Base-by-base conservation (phyloP, 2,329 filamentous ascomycete species). In the Karstenula rhodostoma region DNA sequence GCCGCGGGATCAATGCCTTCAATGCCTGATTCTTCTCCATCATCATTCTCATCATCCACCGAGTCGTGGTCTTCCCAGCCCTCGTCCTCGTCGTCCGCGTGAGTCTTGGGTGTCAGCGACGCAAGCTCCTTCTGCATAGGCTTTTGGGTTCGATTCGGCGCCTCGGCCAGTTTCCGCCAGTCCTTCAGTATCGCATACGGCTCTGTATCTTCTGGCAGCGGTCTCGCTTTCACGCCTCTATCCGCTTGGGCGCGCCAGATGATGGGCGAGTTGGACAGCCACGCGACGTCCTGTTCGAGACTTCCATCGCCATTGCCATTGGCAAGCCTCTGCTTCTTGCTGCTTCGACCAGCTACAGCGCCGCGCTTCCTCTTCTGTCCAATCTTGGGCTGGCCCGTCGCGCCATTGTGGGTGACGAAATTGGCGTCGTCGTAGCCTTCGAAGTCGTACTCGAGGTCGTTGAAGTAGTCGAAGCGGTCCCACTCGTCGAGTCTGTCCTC, bases 381-480 rank as follows among this genome's bases (percentile, higher is more conserved):
- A 27, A 62, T 65, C 49, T 72, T 73, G 4, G 50, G n/a, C 23
- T 40, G 19, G 22, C 56, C 56, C 51, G 63, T 59, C 46, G 67
- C 66, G 12, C 60, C 48, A 8, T 70, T 59, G 29, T 73, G 68
- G 2, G 65, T 61, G 4, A 68, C 62, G 46, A 72, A 71, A 10
- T 76, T 77, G 59, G 77, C 69, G 51, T 82, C 80, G 65, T 81
- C 80, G 52, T 82, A 82, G 44, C 78, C 76, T 63, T 82, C 80
- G 17, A 79, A 80, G 13, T 74, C 80, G 62, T 83, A 83, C 57
- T 84, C 81, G 46, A 83, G 69, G 59, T 84, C 82, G 58, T 79
- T 78, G 73, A 75, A 83, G 68, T 83, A 84, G 22, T 79, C 79
- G 66, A 78, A 84, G 47, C 78, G 70, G 62, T 83, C 82, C 73